Base-by-base conservation (phyloP, 768 basidiomycete genomes). In the Lyophyllum shimeji region DNA sequence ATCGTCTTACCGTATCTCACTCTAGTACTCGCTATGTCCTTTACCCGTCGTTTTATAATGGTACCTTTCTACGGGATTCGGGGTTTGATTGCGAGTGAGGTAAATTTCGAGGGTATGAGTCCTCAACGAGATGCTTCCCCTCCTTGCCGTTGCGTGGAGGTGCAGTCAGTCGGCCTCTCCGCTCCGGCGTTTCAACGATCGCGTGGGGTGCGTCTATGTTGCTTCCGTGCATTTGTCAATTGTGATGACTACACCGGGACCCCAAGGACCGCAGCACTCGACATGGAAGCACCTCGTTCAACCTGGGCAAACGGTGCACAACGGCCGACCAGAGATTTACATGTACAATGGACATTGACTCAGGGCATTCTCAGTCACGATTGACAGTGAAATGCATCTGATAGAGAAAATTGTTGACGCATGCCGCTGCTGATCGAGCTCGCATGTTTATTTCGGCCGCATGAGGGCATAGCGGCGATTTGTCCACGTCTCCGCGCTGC, bases 21-120 rank as follows among this genome's bases (percentile, higher is more conserved):
- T 49, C n/a, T 61, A 56, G 43, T 59, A 56, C 53, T 56, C 46
- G 51, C 47, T 53, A 31, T 53, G 43, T 43, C 33, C 15, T 24
- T 56, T 57, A 53, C 17, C 31, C 46, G 9, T 34, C 25, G 29
- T 51, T 52, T 39, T 49, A 25, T 58, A 59, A 53, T 61, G 46
- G 20, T 53, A 52, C 49, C 46, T 49, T 44, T 45, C 39, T 45
- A 34, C 27, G 55, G 44, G 42, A n/a, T n/a, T n/a, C n/a, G n/a
- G 23, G 15, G 23, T 37, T 42, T 20, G 46, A 46, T n/a, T n/a
- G n/a, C n/a, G n/a, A n/a, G n/a, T n/a, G n/a, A n/a, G n/a, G n/a
- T n/a, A n/a, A n/a, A n/a, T n/a, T n/a, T n/a, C n/a, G n/a, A n/a
- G n/a, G n/a, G n/a, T n/a, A n/a, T n/a, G n/a, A n/a, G n/a, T n/a